phyloP scores from a whole-genome alignment of 129 eudicot genomes.

The Logfia minima region DNA sequence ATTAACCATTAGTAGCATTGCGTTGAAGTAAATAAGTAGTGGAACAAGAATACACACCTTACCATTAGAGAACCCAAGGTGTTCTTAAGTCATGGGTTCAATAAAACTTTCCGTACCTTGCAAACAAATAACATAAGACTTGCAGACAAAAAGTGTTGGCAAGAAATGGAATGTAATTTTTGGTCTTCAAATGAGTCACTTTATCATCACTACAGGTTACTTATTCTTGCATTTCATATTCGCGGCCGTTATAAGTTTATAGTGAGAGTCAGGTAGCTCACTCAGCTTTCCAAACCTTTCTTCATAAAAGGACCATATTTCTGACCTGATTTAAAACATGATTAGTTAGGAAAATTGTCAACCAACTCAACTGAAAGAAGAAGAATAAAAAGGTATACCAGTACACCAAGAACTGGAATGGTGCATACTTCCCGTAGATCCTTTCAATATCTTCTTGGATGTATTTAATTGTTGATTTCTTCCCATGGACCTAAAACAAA shows the following conservation, averaged over 20 bases:
- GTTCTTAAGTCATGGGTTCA: neutral
- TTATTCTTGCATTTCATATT: conserved; percentile 54
- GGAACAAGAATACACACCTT: neutral
- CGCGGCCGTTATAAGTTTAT: conserved; percentile 79
- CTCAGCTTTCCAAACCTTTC: conserved; percentile 76
- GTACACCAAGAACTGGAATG: conserved; percentile 85
- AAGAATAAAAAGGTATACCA: conserved; percentile 47
- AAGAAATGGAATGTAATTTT: neutral
- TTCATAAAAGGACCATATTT: conserved; percentile 85
- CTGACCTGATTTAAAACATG: conserved; percentile 56
- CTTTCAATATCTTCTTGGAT: conserved; percentile 53
- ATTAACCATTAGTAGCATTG: neutral
- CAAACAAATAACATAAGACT: too few species aligned
- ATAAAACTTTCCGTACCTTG: neutral
- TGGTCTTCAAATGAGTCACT: neutral
- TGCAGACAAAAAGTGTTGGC: neutral
- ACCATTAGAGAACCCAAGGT: neutral
- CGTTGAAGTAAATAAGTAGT: neutral
- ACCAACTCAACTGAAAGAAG: neutral
- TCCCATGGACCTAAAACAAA: conserved; percentile 65
- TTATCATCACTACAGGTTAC: neutral
- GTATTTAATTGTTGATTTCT: conserved; percentile 42
- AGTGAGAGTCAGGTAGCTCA: conserved; percentile 57
- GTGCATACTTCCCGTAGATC: conserved; percentile 74
- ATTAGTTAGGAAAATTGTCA: conserved; percentile 7